Evolutionary conservation across 108 stramenopile species (phyloP).

Genomic region (Pseudonitzschia multistriata): DNA sequence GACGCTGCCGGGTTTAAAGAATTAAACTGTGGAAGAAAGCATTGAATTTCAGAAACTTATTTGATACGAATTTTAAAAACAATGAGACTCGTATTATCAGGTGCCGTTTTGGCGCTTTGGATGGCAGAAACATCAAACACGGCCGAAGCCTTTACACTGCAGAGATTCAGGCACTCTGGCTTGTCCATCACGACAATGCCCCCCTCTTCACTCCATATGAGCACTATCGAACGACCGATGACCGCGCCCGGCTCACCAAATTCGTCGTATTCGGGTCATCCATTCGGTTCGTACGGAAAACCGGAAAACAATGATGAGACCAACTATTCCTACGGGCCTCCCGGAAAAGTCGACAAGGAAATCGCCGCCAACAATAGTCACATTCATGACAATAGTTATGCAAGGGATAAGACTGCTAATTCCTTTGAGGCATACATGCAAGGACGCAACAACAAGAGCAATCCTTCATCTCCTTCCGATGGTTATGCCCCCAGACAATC

Average conservation of each 20-base stretch:
- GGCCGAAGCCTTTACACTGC: slow-evolving; percentile 1
- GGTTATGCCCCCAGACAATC: not conserved
- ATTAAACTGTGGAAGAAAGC: no score
- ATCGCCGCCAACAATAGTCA: not conserved
- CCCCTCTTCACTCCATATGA: not conserved
- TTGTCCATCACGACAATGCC: not conserved
- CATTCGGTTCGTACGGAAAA: slow-evolving; percentile 2
- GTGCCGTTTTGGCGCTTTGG: slow-evolving; percentile 11
- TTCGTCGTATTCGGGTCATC: slow-evolving; percentile 10
- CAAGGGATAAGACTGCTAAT: not conserved
- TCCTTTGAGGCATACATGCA: slow-evolving; percentile 15
- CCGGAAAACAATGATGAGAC: not conserved
- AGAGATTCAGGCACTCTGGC: not conserved
- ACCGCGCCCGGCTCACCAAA: not conserved
- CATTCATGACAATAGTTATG: not conserved
- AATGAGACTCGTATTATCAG: slow-evolving; percentile 9
- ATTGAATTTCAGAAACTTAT: no score
- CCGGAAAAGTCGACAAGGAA: slow-evolving; percentile 4
- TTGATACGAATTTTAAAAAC: no score
- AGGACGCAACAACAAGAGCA: slow-evolving; percentile 8
- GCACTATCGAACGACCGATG: slow-evolving; percentile 7
- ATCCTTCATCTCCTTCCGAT: slow-evolving; percentile 1
- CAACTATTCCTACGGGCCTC: not conserved
- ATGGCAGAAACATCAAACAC: not conserved
- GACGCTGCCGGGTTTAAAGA: no score